Conservation (phyloP, 2,329 filamentous ascomycete species). For the Exophiala bonariae region DNA sequence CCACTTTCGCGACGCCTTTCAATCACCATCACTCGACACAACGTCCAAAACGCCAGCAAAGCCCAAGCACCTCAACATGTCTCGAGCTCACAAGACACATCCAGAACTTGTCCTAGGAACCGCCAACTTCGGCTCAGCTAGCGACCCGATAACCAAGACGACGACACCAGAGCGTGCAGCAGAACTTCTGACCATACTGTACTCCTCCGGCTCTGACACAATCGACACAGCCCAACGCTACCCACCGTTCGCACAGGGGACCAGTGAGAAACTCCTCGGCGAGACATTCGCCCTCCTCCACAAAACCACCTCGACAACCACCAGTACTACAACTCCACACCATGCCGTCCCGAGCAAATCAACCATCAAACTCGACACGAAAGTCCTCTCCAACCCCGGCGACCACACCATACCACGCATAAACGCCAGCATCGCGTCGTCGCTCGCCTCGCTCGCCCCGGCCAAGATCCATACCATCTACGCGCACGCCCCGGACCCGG, state of each 20-base stretch:
- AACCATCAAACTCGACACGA: conserved; percentile 43
- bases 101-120: conserved; percentile 5
- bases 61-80: background rate
- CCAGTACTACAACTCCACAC: too few relatives aligned
- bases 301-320: too few relatives aligned
- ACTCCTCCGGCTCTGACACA: conserved; percentile 30
- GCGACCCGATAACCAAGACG: conserved; percentile 6
- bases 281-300: background rate
- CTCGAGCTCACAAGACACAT: too few relatives aligned
- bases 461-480: conserved; percentile 51
- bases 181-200: conserved; percentile 32
- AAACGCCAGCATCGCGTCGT: conserved; percentile 30
- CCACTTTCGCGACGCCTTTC: too few relatives aligned
- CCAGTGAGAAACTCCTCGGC: conserved; percentile 30
- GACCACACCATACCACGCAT: conserved; percentile 32
- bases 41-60: too few relatives aligned
- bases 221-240: conserved; percentile 36
- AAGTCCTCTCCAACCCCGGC: conserved; percentile 38
- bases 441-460: conserved; percentile 39
- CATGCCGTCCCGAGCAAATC: background rate
- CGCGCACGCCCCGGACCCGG: conserved; percentile 52
- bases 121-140: conserved; percentile 7
- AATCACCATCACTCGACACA: too few relatives aligned
- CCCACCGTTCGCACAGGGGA: conserved; percentile 31
- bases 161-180: conserved; percentile 22